Base-by-base conservation (phyloP, 1,284 basidiomycete species). In the Phlebopus sp. region DNA sequence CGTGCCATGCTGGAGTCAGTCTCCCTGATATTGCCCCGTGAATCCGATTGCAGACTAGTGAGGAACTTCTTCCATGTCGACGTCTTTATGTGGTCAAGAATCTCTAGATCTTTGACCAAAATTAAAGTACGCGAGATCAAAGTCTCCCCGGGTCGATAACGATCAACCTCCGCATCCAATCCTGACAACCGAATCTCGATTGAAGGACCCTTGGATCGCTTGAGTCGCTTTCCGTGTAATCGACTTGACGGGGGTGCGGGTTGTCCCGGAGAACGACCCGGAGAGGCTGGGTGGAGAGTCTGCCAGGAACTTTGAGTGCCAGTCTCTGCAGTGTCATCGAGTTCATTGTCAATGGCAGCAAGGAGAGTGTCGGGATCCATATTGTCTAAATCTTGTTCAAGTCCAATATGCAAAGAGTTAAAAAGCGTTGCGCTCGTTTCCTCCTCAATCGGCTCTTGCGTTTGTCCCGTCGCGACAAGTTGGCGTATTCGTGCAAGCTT, bases 1-100 rank as follows among this genome's bases (percentile, higher is more conserved):
- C 86, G 81, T n/a, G 93, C 81, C 96, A 99, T 99, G 60, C 90
- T 84, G 10, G 93, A 92, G 44, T 82, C 91, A 2, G 88, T 92
- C 69, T 97, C 91, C 27, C 92, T 79, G 5, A 92, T 73, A 58
- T 94, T 90, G 0, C 94, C 92, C 44, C 81, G 78, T 10, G 89
- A 84, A 67, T 93, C 91, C 1, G 86, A 77, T 42, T 85, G 80
- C 63, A 95, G 76, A 49, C 84, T 83, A 1, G 93, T 96, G 50
- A 99, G 71, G 66, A 99, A 99, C 62, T 94, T 97, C 67, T 86
- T 89, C 97, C 97, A 99, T 0, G 96, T 98, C 9, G 95, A 97
- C 0, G 95, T 95, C 73, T 92, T 94, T 75, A 99, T 92, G 63
- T 97, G 94, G 69, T 99, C 96, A 45, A 98, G 73, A 53, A 99